These are phyloP conservation scores for Marsdenia floribunda DNA, from an alignment of 257 asterid genomes.

Conservation along the genomic window DNA sequence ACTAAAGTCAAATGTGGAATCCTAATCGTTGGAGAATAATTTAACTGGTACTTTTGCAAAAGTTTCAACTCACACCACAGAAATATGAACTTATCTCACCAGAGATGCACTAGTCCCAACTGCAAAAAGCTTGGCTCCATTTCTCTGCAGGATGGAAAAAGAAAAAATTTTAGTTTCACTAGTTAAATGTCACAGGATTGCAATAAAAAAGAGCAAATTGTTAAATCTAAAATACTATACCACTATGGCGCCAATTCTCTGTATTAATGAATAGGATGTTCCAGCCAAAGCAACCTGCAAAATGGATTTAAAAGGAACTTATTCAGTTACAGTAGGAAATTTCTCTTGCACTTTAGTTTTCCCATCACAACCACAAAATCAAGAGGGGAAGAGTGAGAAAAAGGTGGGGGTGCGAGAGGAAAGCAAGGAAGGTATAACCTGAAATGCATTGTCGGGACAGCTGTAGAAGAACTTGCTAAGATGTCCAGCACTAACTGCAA, in stretches of 20 bases:
- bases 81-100: constrained; percentile 36
- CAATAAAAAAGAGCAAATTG: constrained; percentile 2
- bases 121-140: constrained; percentile 80
- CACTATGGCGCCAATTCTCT: constrained; percentile 82
- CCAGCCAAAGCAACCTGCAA: constrained; percentile 91
- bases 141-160: constrained; percentile 54
- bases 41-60: neutral
- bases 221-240: constrained; percentile 30
- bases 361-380: neutral
- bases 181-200: neutral
- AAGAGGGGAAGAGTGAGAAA: no score
- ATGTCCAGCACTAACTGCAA: constrained; percentile 55
- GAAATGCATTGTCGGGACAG: constrained; percentile 96
- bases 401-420: no score
- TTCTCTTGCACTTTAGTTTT: neutral
- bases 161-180: constrained; percentile 15
- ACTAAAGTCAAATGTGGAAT: neutral
- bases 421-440: constrained; percentile 36
- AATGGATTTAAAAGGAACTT: neutral
- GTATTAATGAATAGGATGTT: constrained; percentile 65
- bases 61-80: neutral
- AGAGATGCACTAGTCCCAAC: constrained; percentile 92
- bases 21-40: neutral
- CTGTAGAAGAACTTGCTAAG: constrained; percentile 71
- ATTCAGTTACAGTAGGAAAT: constrained; percentile 1